Evolutionary conservation across 2,329 filamentous ascomycete species (phyloP), one percentile per base, ranked within the genome.

Genomic region (Trichoderma semiorbis): DNA sequence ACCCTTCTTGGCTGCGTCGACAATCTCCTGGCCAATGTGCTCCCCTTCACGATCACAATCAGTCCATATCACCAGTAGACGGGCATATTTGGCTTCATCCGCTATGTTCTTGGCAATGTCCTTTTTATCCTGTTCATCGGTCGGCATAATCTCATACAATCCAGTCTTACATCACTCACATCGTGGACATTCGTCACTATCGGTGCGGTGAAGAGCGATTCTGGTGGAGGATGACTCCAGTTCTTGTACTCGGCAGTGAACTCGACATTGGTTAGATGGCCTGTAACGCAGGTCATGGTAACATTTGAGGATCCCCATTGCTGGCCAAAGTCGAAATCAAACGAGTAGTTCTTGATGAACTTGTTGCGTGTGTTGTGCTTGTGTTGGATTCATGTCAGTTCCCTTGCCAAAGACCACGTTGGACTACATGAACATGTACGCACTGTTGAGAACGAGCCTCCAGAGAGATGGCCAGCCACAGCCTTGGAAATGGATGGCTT

Each of bases 21-120:
- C 91, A 73, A 99, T 95, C 80, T 99, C 95, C 50, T 92, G 88
- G 7, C 96, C 96, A 75, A 99, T 99, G 79, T 98, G 93, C 80
- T 99, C 96, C 43, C 96, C 96, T 85, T 99, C 96, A 70, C 95
- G 90, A 85, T 99, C 96, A 81, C 96, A 98, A 86, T 99, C 96
- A 0, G 96, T 99, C 96, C 96, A 99, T 76, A 99, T 98, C 81
- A 97, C 95, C 36, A 99, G 85, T 14, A 91, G 89, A 70, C 86
- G 88, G n/a, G 90, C 87, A 78, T 88, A 87, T 73, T 87, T 87
- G 21, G 96, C 95, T 80, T 97, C 91, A 1, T 87, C 84, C 75
- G 91, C 89, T 77, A 99, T 96, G 78, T 99, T 99, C 36, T 90
- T 87, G 11, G 95, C 94, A 74, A 99, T 92, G 1, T 87, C 84